Conservation (phyloP, 108 stramenopile species). For the Poteriospumella lacustris region DNA sequence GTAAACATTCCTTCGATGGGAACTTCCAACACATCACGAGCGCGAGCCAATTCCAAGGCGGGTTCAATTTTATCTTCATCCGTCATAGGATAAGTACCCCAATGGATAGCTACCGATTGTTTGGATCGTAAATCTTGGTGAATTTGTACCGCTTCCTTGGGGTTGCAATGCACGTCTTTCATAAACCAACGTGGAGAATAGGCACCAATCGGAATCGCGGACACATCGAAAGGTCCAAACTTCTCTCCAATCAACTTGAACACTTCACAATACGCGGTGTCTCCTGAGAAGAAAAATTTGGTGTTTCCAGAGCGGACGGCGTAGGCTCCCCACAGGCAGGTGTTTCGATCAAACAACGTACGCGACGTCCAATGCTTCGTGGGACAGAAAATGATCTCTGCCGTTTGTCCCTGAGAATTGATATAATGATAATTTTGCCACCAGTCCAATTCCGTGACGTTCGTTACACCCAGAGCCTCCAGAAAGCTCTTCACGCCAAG, state of each 20-base stretch:
- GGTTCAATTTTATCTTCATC: constrained; percentile 53
- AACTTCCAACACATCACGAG: background rate
- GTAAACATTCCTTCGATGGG: background rate
- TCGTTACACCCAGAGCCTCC: constrained; percentile 46
- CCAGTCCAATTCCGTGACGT: constrained; percentile 77
- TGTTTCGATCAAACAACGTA: constrained; percentile 74
- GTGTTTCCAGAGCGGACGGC: constrained; percentile 46
- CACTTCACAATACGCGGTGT: constrained; percentile 60
- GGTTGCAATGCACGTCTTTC: constrained; percentile 71
- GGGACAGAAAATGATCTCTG: constrained; percentile 67
- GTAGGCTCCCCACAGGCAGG: constrained; percentile 77
- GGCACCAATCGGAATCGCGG: constrained; percentile 86
- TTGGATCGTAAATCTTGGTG: constrained; percentile 56
- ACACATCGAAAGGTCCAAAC: constrained; percentile 74
- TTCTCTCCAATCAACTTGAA: constrained; percentile 71
- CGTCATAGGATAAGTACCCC: constrained; percentile 76
- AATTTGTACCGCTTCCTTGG: constrained; percentile 73
- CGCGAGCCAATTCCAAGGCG: constrained; percentile 11
- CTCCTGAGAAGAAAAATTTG: constrained; percentile 73
- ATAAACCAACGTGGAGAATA: constrained; percentile 82
- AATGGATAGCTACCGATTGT: constrained; percentile 77
- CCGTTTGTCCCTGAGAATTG: background rate
- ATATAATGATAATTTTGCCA: constrained; percentile 63
- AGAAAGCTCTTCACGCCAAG: constrained; percentile 63
- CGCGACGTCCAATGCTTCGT: constrained; percentile 82